These are phyloP conservation scores for Ananas comosus DNA, from an alignment of 176 grass and related monocot genomes.

Conservation along the genomic window DNA sequence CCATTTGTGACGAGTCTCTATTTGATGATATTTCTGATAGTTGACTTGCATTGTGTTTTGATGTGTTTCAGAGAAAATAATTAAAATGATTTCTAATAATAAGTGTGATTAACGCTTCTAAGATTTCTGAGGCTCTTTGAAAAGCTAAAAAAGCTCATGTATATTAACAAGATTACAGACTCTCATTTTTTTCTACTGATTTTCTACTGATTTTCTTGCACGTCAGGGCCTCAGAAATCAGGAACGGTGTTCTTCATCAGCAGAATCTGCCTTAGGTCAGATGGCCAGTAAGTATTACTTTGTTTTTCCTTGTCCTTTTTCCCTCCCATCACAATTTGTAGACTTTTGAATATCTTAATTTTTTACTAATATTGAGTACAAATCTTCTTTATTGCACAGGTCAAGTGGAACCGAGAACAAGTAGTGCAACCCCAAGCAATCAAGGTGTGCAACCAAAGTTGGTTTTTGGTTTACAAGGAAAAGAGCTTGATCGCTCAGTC, in stretches of 20 bases:
- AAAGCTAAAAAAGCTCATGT: too few relatives aligned
- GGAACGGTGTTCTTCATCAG: constrained; percentile 26
- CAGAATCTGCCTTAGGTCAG: constrained; percentile 29
- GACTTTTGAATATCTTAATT: constrained; percentile 1
- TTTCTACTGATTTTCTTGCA: neutral
- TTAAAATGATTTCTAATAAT: neutral
- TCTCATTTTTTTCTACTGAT: too few relatives aligned
- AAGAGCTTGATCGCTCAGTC: constrained; percentile 57
- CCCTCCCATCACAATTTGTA: neutral
- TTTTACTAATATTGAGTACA: constrained; percentile 4
- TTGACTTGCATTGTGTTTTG: too few relatives aligned
- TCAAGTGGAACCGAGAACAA: constrained; percentile 32
- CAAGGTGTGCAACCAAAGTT: constrained; percentile 35
- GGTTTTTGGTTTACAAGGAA: constrained; percentile 65
- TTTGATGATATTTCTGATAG: too few relatives aligned
- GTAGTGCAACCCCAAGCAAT: constrained; percentile 8
- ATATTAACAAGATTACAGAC: too few relatives aligned
- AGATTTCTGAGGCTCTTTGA: too few relatives aligned
- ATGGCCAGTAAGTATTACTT: constrained; percentile 30
- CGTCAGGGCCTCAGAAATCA: constrained; percentile 40
- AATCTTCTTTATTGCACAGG: constrained; percentile 26
- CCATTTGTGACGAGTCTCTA: too few relatives aligned
- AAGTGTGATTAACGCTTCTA: neutral
- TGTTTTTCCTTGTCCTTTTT: neutral
- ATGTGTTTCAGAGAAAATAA: too few relatives aligned